Evolutionary conservation across 805 yeast genomes (phyloP), one percentile per base, ranked within the genome.

Genomic region (Millerago galiae): DNA sequence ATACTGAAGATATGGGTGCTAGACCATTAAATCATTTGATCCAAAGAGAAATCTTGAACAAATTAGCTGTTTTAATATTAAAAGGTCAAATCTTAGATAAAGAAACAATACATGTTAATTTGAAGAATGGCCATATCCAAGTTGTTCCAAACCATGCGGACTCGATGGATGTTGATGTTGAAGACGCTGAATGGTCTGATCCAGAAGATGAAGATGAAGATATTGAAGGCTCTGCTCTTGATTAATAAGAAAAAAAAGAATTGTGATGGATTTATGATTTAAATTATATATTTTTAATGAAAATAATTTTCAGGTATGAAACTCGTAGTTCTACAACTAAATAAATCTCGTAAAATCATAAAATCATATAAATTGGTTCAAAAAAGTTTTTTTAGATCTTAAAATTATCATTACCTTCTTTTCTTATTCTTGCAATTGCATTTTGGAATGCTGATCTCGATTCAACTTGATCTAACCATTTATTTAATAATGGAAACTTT

Each of bases 1-100:
- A 90, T 67, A 87, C 96, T 21, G 75, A 82, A 44, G 96, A 91
- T 62, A 71, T 93, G 63, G 99, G 99, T 67, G 99, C 99, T 7
- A 77, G 99, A 62, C 99, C 99, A 45, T 75, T 93, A 67, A 85
- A 85, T 70, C 79, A 98, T 56, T 75, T 93, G 55, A 91, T 93
- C 52, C 97, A 93, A 65, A 75, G 74, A 48, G 93, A 89, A 62
- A 74, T 93, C 15, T 78, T 93, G 62, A 93, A 93, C 67, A 80
- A 74, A 57, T 70, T 93, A 65, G 99, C 99, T 0, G 75, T 93
- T n/a, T 74, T 87, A 65, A 76, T 93, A 39, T 74, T 93, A 53
- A 82, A 80, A 61, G 95, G 95, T 11, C 95, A 90, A 62, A 77
- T 93, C 46, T 73, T 69, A 58, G 97, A 93, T 59, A 88, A 89